A percentile compares a stretch with the other conserved stretches of the same genome.
Conservation (phyloP, 352 stramenopile genomes). For the Globisporangium parvum region DNA sequence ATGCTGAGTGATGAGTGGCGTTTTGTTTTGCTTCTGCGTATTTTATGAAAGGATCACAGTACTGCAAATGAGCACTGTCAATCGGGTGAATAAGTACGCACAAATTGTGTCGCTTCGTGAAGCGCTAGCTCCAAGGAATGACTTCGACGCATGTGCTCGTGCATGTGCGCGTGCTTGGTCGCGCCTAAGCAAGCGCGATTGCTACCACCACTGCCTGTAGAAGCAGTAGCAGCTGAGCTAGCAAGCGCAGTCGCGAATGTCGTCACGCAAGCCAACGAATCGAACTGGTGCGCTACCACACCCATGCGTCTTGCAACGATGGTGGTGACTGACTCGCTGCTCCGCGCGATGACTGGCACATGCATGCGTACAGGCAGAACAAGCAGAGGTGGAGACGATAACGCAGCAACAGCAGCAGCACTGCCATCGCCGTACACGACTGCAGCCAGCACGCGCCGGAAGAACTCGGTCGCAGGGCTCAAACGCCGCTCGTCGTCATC, state of each 20-base stretch:
- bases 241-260: background rate
- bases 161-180: background rate
- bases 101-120: too few relatives aligned
- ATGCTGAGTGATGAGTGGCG: background rate
- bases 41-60: too few relatives aligned
- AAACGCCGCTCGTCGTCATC: slow-evolving; percentile 11
- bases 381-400: background rate
- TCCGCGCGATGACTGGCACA: background rate
- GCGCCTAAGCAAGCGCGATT: background rate
- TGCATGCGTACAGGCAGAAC: background rate
- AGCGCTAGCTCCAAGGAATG: too few relatives aligned
- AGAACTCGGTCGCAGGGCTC: background rate
- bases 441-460: slow-evolving; percentile 1
- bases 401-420: background rate
- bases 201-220: background rate
- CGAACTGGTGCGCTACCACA: slow-evolving; percentile 1
- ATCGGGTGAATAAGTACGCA: too few relatives aligned
- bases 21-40: too few relatives aligned
- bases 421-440: slow-evolving; percentile 4
- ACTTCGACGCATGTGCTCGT: background rate
- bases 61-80: too few relatives aligned
- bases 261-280: slow-evolving; percentile 7
- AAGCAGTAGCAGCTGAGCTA: background rate
- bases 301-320: background rate
- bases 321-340: background rate